These are phyloP conservation scores for Catunica adiposa DNA, from an alignment of 2,329 filamentous ascomycete species.

Conservation along the genomic window DNA sequence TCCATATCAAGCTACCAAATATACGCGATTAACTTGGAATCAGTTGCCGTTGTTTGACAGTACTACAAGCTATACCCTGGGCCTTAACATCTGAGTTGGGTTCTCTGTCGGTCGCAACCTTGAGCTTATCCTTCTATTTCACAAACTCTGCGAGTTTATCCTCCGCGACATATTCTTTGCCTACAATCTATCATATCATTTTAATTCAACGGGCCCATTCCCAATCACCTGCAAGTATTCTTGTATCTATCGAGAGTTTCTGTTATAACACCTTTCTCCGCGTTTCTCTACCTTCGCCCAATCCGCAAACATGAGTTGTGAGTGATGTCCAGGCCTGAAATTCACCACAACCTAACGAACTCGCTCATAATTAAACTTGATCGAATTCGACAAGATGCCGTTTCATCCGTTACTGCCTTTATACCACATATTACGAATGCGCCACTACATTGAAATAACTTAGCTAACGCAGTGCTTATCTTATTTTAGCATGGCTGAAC, in stretches of 20 bases:
- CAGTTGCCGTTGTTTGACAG: not conserved
- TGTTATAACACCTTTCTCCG: not conserved
- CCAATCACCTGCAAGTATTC: not conserved
- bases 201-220: not conserved
- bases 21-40: not conserved
- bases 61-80: not conserved
- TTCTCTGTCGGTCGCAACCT: not conserved
- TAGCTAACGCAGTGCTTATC: slow-evolving; percentile 14
- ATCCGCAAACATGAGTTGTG: slow-evolving; percentile 24
- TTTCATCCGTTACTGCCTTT: not conserved
- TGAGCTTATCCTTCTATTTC: not conserved
- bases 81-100: no score
- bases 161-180: not conserved
- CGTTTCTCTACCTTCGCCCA: slow-evolving; percentile 7
- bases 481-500: slow-evolving; percentile 41
- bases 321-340: slow-evolving; percentile 17
- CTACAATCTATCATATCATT: no score
- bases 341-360: not conserved
- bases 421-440: not conserved
- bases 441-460: not conserved
- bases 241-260: not conserved
- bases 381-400: not conserved
- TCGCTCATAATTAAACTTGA: not conserved
- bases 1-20: not conserved
- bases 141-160: not conserved